Evolutionary conservation across 345 rosid species (phyloP).

Genomic region (Heritiera littoralis): DNA sequence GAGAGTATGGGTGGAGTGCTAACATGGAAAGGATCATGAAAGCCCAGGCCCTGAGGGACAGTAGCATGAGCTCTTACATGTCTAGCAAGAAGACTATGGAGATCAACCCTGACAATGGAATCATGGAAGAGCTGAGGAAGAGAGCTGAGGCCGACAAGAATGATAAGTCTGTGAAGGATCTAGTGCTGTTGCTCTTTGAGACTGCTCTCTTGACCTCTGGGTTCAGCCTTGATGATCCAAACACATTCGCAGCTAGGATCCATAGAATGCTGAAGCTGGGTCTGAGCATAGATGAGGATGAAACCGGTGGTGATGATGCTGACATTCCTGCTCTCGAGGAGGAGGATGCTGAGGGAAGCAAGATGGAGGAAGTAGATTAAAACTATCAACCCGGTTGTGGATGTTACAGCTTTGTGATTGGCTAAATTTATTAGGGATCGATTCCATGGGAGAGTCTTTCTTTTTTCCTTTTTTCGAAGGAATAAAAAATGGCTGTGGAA

Average conservation of each 20-base stretch:
- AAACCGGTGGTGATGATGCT: constrained; percentile 45
- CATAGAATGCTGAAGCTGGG: constrained; percentile 92
- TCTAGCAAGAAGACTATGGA: constrained; percentile 93
- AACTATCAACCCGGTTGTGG: neutral
- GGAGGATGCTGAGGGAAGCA: constrained; percentile 81
- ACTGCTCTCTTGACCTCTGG: constrained; percentile 83
- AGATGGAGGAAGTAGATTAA: constrained; percentile 92
- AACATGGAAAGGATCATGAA: constrained; percentile 96
- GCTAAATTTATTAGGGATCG: neutral
- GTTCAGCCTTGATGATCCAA: constrained; percentile 86
- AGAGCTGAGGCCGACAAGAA: constrained; percentile 80
- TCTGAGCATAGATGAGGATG: constrained; percentile 77
- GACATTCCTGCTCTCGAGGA: constrained; percentile 88
- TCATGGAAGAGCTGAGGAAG: constrained; percentile 87
- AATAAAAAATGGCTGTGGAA: no score
- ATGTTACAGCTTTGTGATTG: neutral
- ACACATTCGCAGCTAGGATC: constrained; percentile 74
- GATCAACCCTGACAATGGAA: constrained; percentile 83
- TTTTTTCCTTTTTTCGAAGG: no score
- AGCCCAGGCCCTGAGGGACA: constrained; percentile 84
- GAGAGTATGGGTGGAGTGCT: constrained; percentile 89
- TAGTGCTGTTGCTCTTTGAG: constrained; percentile 72
- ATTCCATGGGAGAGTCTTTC: neutral
- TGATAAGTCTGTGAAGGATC: constrained; percentile 85
- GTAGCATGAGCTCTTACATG: constrained; percentile 89